Evolutionary conservation across 2,329 filamentous ascomycete species (phyloP), one percentile per base, ranked within the genome.

Genomic region (Ceratocystiopsis sp.): DNA sequence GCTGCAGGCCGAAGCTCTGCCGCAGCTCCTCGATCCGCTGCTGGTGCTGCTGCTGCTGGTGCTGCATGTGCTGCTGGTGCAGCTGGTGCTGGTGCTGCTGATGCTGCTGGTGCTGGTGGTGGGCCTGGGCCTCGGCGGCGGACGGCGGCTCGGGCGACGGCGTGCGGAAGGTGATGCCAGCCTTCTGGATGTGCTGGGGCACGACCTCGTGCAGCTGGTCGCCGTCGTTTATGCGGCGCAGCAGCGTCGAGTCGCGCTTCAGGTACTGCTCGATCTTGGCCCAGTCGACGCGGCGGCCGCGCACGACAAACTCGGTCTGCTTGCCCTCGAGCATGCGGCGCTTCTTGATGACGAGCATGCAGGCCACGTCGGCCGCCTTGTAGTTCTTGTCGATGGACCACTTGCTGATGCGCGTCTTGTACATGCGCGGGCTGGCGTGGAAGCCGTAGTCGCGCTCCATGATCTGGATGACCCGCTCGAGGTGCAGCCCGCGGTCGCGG

Each of bases 371-470:
- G n/a, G 48, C 38, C 0, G 50, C 51, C 46, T 56, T 58, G 43
- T 55, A 50, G 44, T 57, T 57, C 49, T 59, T 59, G 40, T 55
- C 50, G 9, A 59, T 47, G 3, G 50, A 53, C 57, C 57, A 59
- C 34, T 54, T 54, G 46, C 52, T 56, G 45, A 59, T 55, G 14
- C 57, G 52, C 2, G 53, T 55, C 41, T 58, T 55, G 51, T 57
- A 59, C 57, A 59, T 59, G 9, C 56, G 53, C 18, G 52, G 48
- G n/a, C 54, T 56, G 21, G 33, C 56, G 15, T 46, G 44, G 40
- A 58, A 56, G 25, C 39, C 25, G 37, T 54, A 41, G 8, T 54
- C 44, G 6, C 41, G 13, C 3, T 49, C 48, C 55, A 59, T 59
- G 29, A 52, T 46, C 9, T 47, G 38, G 46, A 54, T 54, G 2